Evolutionary conservation across 257 asterid species (phyloP), one percentile per base, ranked within the genome.

Genomic region (Phtheirospermum japonicum): DNA sequence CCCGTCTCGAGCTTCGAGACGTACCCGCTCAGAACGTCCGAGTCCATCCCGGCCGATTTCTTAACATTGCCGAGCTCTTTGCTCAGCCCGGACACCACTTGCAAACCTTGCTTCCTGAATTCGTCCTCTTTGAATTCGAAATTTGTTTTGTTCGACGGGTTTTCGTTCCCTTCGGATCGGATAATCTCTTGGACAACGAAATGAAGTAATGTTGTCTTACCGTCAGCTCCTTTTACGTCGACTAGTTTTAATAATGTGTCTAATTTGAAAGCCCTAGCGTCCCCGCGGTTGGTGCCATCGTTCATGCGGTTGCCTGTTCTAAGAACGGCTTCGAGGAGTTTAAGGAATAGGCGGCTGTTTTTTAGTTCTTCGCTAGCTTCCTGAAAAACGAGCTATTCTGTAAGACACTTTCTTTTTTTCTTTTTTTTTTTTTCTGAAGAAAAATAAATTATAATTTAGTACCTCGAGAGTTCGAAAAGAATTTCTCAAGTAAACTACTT

Each of bases 251-350:
- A 69, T 71, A 93, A 70, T 2, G 96, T 89, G 6, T 93, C 99
- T 33, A 93, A 79, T 69, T 87, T 93, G 83, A 93, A 93, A 70
- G 99, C 96, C 71, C 75, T 73, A 14, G 97, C 97, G 64, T 87
- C 89, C 2, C 99, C 99, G 0, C 96, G 90, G 59, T 83, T 87
- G 13, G 99, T 93, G 65, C 97, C 96, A 28, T 77, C 83, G 36
- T 93, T 93, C 99, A 93, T 87, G 9, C 97, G 89, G 75, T 93
- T 93, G 56, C 99, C 97, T 65, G 97, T 81, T 74, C 88, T 80
- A 49, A 93, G 74, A 73, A 93, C 97, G 5, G 99, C 96, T 75
- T 93, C 95, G 0, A 93, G 94, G 64, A 93, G 95, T 72, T 89
- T 93, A 56, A 93, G 90, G 85, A 93, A 93, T 53, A 87, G 70